phyloP scores from a whole-genome alignment of 225 moss, liverwort and hornwort species.

The Sphagnum tenellum region DNA sequence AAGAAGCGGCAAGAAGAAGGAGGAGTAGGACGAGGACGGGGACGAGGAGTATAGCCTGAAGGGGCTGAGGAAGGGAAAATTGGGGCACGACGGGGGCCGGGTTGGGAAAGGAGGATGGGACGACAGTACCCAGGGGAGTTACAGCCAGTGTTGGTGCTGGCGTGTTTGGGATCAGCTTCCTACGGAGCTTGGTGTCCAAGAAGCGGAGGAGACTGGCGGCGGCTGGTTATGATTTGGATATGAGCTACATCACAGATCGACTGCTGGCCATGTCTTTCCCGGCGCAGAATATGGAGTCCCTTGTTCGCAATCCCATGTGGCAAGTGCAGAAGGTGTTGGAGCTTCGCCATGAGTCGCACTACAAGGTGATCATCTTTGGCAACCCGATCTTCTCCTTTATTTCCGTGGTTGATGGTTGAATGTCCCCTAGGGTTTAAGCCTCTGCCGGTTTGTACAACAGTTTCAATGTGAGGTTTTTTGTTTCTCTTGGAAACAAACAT shows the following conservation, averaged over 20 bases:
- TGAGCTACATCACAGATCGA: constrained; percentile 51
- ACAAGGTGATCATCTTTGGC: constrained; percentile 21
- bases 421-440: too few species aligned
- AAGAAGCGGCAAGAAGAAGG: too few species aligned
- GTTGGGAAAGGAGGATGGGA: constrained; percentile 27
- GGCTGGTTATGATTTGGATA: constrained; percentile 51
- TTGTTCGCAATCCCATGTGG: constrained; percentile 57
- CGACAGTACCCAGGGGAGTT: not conserved
- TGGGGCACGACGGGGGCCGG: constrained; percentile 53
- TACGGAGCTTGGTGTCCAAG: constrained; percentile 49
- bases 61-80: too few species aligned
- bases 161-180: constrained; percentile 5
- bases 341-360: constrained; percentile 26
- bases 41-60: too few species aligned
- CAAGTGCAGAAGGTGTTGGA: constrained; percentile 43
- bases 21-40: too few species aligned
- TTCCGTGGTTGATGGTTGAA: too few species aligned
- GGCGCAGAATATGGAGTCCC: constrained; percentile 51
- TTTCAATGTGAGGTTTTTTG: too few species aligned
- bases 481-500: too few species aligned
- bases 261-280: constrained; percentile 59
- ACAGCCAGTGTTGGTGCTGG: constrained; percentile 3
- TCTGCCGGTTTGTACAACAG: too few species aligned
- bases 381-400: too few species aligned
- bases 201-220: constrained; percentile 36